phyloP scores from a whole-genome alignment of 2,329 filamentous ascomycete species.

The Capronia epimyces region DNA sequence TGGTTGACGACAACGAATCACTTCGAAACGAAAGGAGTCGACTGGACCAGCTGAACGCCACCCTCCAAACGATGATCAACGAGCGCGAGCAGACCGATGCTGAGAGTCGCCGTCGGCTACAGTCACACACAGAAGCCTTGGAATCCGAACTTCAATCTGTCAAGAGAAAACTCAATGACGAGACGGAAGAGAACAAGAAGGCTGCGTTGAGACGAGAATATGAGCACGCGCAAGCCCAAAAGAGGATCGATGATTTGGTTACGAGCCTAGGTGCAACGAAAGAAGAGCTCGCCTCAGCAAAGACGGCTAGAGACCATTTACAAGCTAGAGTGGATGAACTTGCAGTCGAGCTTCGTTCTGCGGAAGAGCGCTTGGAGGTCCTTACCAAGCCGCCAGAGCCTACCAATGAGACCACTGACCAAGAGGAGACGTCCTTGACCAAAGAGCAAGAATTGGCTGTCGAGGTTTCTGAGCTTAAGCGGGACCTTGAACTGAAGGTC shows the following conservation, averaged over 20 bases:
- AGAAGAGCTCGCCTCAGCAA: slow-evolving; percentile 78
- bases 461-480: slow-evolving; percentile 79
- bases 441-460: slow-evolving; percentile 73
- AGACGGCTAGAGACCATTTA: slow-evolving; percentile 83
- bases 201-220: slow-evolving; percentile 79
- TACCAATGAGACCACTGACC: slow-evolving; percentile 45
- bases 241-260: slow-evolving; percentile 86
- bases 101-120: slow-evolving; percentile 73
- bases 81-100: slow-evolving; percentile 81
- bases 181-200: slow-evolving; percentile 80
- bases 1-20: slow-evolving; percentile 81
- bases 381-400: slow-evolving; percentile 61
- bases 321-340: slow-evolving; percentile 85
- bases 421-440: slow-evolving; percentile 52
- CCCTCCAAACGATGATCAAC: slow-evolving; percentile 83
- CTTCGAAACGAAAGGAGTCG: slow-evolving; percentile 78
- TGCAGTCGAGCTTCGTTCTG: slow-evolving; percentile 77
- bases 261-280: slow-evolving; percentile 71
- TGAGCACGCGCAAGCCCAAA: slow-evolving; percentile 80
- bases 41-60: slow-evolving; percentile 74
- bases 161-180: slow-evolving; percentile 77
- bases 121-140: slow-evolving; percentile 69
- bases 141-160: slow-evolving; percentile 71
- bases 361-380: slow-evolving; percentile 78
- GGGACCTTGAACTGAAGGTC: slow-evolving; percentile 74